Evolutionary conservation across 257 asterid genomes (phyloP), one percentile per base, ranked within the genome.

Genomic region (Solanum chiquidenum): DNA sequence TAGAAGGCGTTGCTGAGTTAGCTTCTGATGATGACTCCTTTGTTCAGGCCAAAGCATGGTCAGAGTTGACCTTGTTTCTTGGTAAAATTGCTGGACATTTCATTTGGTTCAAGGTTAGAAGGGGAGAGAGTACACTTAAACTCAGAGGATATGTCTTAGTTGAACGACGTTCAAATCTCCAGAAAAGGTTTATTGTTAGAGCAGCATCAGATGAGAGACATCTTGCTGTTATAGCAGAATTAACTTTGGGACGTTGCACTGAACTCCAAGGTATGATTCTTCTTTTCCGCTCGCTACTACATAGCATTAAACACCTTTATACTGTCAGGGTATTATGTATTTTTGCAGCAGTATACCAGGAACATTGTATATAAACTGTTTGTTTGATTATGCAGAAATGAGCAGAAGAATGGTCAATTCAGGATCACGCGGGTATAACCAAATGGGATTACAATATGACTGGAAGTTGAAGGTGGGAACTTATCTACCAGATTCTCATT

Each of bases 141-240:
- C 88, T 91, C 21, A 89, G 85, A 16, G 94, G 89, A 12, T 91
- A 90, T 68, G 90, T 92, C 9, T 90, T 90, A 58, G 87, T 86
- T 1, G 93, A 90, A 23, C 58, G 88, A 18, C 88, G 88, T 33
- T 40, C 89, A 13, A 90, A 90, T 90, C 87, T 93, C 58, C 93
- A 91, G 73, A 90, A 86, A 46, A 90, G 86, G 89, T 91, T 89
- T 58, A 89, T 91, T 0, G 87, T 93, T 34, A 88, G 94, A 89
- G 96, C 95, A 11, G 90, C 91, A 58, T 89, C 91, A 14, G 92
- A 92, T 82, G 93, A 92, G 44, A 90, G 93, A 34, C 96, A 92
- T 88, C 90, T 93, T 27, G 96, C 90, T 2, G 92, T 89, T 83
- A 80, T 93, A 16, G 93, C 92, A 1, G 93, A 93, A 35, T 86